phyloP scores from a whole-genome alignment of 2,329 filamentous ascomycete species.

The Penicillium sp. region DNA sequence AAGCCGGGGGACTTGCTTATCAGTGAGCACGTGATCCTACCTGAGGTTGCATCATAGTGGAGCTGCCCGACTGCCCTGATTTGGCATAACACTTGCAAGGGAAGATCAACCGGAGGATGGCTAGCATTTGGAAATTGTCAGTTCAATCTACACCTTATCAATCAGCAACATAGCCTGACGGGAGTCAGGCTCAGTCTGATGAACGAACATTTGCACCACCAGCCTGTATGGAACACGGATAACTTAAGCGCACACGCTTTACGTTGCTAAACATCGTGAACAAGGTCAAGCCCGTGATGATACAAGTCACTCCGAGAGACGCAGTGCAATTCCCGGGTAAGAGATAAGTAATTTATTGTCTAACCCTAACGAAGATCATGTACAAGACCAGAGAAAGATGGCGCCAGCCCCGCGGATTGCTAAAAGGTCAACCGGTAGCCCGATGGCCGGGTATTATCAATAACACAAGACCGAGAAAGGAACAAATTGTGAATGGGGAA shows the following conservation, averaged over 20 bases:
- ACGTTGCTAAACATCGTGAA: neutral
- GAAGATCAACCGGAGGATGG: neutral
- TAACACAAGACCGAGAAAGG: constrained; percentile 37
- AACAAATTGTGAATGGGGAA: constrained; percentile 16
- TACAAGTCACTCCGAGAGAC: neutral
- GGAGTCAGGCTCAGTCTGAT: too few relatives aligned
- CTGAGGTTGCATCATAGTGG: constrained; percentile 3
- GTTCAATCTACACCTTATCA: neutral
- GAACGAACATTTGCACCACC: neutral
- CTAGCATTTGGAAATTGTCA: neutral
- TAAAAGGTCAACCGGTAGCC: constrained; percentile 8
- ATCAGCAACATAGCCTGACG: too few relatives aligned
- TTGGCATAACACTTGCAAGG: neutral
- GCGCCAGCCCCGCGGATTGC: constrained; percentile 1
- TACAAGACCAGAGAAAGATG: constrained; percentile 8
- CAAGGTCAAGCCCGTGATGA: neutral
- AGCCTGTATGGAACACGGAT: neutral
- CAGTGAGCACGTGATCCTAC: constrained; percentile 8
- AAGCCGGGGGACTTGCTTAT: constrained; percentile 8
- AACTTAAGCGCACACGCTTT: neutral
- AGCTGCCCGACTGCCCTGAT: neutral
- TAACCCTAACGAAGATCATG: constrained; percentile 15
- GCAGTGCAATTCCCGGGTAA: neutral
- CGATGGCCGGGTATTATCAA: constrained; percentile 36
- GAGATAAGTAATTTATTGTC: constrained; percentile 4